Conservation (phyloP, 2,329 filamentous ascomycete species). For the Beauveria australis region DNA sequence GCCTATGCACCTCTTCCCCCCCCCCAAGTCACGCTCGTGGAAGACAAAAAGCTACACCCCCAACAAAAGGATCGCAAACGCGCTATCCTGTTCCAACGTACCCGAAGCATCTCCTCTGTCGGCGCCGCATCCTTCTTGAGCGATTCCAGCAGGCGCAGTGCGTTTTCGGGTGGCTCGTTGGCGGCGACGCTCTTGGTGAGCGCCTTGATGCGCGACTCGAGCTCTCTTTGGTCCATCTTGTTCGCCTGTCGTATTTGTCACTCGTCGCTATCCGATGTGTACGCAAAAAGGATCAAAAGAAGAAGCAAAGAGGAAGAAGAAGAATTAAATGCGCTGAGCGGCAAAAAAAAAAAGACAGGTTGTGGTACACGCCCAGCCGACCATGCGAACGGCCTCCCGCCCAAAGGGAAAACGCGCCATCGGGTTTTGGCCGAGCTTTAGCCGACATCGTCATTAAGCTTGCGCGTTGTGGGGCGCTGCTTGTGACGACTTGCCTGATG, state of each 20-base stretch:
- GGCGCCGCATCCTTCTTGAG: slow-evolving; percentile 74
- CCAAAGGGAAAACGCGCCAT: not conserved
- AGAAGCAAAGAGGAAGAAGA: too few species aligned
- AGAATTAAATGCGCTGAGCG: too few species aligned
- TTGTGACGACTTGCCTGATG: slow-evolving; percentile 4
- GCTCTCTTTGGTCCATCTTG: slow-evolving; percentile 71
- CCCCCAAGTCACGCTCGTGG: not conserved
- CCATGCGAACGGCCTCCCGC: not conserved
- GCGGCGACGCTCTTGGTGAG: slow-evolving; percentile 70
- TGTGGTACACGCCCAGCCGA: not conserved
- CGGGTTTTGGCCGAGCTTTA: not conserved
- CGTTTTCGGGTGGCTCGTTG: slow-evolving; percentile 64
- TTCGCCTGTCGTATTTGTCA: not conserved
- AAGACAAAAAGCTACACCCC: too few species aligned
- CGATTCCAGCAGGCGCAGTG: slow-evolving; percentile 66
- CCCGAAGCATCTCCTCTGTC: slow-evolving; percentile 82
- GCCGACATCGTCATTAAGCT: not conserved
- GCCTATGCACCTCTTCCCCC: too few species aligned
- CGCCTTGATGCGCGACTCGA: slow-evolving; percentile 67
- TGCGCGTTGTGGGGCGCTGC: not conserved
- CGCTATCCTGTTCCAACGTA: slow-evolving; percentile 29
- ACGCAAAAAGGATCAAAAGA: too few species aligned
- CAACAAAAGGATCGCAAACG: not conserved
- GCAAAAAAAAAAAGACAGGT: too few species aligned
- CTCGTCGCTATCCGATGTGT: too few species aligned